Evolutionary conservation across 1,284 basidiomycete species (phyloP).

Genomic region (Spongispora temasekensis): DNA sequence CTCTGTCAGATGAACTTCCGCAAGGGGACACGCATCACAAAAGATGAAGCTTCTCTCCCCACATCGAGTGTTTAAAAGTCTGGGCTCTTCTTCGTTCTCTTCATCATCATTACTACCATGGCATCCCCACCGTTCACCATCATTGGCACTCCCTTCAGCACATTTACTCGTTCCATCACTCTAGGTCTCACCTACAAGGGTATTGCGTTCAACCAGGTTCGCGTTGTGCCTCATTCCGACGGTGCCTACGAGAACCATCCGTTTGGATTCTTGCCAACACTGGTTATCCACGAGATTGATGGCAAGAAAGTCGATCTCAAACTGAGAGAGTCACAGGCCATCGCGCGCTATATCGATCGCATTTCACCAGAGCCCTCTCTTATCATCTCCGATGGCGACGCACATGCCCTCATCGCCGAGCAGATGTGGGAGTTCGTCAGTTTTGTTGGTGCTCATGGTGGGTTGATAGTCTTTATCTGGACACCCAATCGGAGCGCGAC

Average conservation of each 20-base stretch:
- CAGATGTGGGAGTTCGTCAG: constrained; percentile 38
- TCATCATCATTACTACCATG: constrained; percentile 15
- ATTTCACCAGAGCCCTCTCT: constrained; percentile 30
- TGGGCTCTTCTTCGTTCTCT: neutral
- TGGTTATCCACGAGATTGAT: constrained; percentile 29
- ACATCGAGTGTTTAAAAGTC: constrained; percentile 7
- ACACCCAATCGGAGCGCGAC: neutral
- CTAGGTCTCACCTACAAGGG: constrained; percentile 33
- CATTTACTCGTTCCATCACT: constrained; percentile 36
- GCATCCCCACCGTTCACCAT: constrained; percentile 22
- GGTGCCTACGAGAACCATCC: constrained; percentile 31
- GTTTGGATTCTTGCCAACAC: constrained; percentile 36
- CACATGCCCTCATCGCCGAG: constrained; percentile 22
- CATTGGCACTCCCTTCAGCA: constrained; percentile 37
- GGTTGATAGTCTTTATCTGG: neutral
- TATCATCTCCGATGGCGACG: constrained; percentile 21
- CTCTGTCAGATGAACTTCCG: too few relatives aligned
- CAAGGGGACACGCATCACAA: neutral
- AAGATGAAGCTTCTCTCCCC: neutral
- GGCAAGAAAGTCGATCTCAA: constrained; percentile 27
- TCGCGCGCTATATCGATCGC: constrained; percentile 31
- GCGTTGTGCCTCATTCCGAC: constrained; percentile 31
- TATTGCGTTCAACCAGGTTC: constrained; percentile 28
- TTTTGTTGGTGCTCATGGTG: constrained; percentile 29
- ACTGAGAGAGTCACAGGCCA: constrained; percentile 32